Conservation (phyloP, 2,329 filamentous ascomycete species). For the Botrytis fragariae region DNA sequence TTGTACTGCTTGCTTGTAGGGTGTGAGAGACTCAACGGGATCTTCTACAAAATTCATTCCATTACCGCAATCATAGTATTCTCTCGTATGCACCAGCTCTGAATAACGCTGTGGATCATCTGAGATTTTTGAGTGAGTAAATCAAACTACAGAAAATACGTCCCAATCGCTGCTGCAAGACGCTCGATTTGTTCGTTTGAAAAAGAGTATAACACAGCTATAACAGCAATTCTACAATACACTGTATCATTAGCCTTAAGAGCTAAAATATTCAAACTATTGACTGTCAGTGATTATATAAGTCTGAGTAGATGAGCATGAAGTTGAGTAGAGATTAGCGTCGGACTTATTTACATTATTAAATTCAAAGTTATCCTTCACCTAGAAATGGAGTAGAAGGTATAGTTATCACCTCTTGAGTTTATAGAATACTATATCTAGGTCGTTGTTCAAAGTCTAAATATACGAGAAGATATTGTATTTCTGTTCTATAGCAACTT, state of each 20-base stretch:
- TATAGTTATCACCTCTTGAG: background rate
- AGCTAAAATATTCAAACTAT: too few species aligned
- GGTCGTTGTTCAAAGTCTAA: background rate
- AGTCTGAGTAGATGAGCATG: background rate
- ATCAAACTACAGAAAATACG: background rate
- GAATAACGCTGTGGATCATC: rapidly evolving
- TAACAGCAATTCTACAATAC: too few species aligned
- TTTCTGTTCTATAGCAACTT: too few species aligned
- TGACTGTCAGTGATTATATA: too few species aligned
- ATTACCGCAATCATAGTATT: background rate
- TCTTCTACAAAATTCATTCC: background rate
- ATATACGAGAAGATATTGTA: too few species aligned
- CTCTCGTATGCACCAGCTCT: background rate
- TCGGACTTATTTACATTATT: background rate
- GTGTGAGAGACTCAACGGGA: background rate
- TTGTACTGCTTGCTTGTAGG: background rate
- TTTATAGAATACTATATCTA: background rate
- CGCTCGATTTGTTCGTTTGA: too few species aligned
- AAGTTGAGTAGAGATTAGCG: background rate
- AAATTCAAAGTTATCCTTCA: background rate
- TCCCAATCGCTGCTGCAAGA: background rate
- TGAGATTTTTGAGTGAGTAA: background rate
- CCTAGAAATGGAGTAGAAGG: background rate
- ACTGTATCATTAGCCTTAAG: too few species aligned
- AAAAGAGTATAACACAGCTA: too few species aligned